Evolutionary conservation across 2,329 filamentous ascomycete species (phyloP).

Genomic region (Colletotrichum tropicicola): DNA sequence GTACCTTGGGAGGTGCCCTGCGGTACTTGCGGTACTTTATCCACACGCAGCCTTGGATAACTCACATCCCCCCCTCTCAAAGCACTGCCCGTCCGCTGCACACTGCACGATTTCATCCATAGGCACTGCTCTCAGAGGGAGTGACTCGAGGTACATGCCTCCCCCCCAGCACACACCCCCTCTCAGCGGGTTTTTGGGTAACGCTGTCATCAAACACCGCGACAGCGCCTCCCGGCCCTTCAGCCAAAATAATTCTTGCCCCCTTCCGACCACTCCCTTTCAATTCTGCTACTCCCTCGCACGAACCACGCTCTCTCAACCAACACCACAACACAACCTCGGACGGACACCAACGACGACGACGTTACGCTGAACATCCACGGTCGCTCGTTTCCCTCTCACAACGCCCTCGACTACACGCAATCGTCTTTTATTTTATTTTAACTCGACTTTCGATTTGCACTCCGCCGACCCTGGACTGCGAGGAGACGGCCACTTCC

Average conservation of each 20-base stretch:
- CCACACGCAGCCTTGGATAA: constrained; percentile 13
- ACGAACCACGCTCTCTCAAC: constrained; percentile 25
- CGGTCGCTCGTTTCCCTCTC: constrained; percentile 24
- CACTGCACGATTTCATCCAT: neutral
- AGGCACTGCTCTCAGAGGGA: neutral
- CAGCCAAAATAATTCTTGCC: constrained; percentile 31
- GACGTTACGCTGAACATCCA: constrained; percentile 25
- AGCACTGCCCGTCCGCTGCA: constrained; percentile 13
- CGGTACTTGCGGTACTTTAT: constrained; percentile 18
- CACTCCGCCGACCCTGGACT: constrained; percentile 13
- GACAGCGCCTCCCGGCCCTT: constrained; percentile 30
- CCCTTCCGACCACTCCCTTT: constrained; percentile 31
- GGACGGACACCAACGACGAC: constrained; percentile 20
- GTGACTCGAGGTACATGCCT: constrained; percentile 8
- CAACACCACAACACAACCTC: constrained; percentile 28
- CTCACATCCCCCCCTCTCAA: neutral
- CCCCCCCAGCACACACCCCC: constrained; percentile 2
- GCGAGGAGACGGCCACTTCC: neutral
- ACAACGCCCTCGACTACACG: neutral
- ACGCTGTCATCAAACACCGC: constrained; percentile 32
- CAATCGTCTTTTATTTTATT: neutral
- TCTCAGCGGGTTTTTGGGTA: constrained; percentile 28
- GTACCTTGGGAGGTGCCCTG: neutral
- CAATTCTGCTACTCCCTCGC: constrained; percentile 28
- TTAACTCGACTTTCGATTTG: neutral